phyloP scores from a whole-genome alignment of 805 yeast species.

The Pichia ethanolica region DNA sequence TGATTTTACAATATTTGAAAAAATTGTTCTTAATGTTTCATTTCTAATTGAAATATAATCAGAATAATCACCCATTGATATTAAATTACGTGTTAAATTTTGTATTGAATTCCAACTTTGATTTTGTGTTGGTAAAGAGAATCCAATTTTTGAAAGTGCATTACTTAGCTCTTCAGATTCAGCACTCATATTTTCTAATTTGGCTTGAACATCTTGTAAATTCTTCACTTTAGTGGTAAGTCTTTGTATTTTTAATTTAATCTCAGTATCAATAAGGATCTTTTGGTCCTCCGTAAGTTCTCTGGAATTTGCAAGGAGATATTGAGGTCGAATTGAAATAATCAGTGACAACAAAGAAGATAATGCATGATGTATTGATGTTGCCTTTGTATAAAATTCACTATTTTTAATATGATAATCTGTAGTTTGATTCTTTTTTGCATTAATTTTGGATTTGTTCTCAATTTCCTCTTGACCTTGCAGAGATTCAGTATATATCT shows the following conservation, averaged over 20 bases:
- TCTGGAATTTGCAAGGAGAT: slow-evolving; percentile 26
- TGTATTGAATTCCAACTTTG: slow-evolving; percentile 36
- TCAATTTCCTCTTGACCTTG: background rate
- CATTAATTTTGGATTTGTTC: background rate
- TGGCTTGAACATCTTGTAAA: slow-evolving; percentile 16
- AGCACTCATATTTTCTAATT: background rate
- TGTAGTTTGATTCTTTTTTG: background rate
- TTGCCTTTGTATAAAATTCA: slow-evolving; percentile 3
- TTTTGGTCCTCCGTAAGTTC: slow-evolving; percentile 20
- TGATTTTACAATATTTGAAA: slow-evolving; percentile 43
- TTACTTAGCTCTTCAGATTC: slow-evolving; percentile 2
- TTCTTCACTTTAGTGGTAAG: slow-evolving; percentile 18
- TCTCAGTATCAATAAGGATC: slow-evolving; percentile 22
- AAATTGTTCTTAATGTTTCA: slow-evolving; percentile 34
- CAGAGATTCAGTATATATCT: background rate
- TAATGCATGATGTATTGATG: slow-evolving; percentile 3
- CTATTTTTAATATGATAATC: background rate
- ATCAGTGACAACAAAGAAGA: slow-evolving; percentile 8
- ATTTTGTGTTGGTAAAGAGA: background rate
- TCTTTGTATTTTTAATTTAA: slow-evolving; percentile 19
- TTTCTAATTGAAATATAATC: slow-evolving; percentile 30
- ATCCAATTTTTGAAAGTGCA: background rate
- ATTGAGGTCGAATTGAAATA: slow-evolving; percentile 28
- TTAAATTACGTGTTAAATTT: slow-evolving; percentile 20
- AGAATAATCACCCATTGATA: slow-evolving; percentile 31